Evolutionary conservation across 345 rosid genomes (phyloP).

Genomic region (Eucalyptus cloeziana): DNA sequence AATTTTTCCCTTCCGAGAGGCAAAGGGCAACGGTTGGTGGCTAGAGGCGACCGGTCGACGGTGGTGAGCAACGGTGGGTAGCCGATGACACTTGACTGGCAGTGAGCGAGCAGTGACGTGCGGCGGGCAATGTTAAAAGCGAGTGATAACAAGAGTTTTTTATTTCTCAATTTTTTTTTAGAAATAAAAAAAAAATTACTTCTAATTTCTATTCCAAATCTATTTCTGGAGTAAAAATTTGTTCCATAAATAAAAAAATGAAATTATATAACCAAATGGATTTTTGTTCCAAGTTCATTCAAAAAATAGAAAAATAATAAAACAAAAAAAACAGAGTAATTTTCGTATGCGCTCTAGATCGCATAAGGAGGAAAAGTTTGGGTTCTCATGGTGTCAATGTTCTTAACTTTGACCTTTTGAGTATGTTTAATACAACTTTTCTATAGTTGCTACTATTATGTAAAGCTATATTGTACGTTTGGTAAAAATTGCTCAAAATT

Average conservation of each 20-base stretch:
- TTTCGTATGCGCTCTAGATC: fast-evolving
- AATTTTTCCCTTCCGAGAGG: fast-evolving
- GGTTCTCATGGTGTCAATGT: neutral
- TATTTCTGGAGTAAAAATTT: too few relatives aligned
- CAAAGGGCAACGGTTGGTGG: too few relatives aligned
- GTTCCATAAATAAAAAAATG: too few relatives aligned
- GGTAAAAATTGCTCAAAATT: neutral
- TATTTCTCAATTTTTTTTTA: too few relatives aligned
- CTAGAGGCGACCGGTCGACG: fast-evolving
- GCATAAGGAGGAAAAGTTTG: neutral
- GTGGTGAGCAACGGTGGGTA: fast-evolving
- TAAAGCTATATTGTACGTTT: neutral
- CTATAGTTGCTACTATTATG: neutral
- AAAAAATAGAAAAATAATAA: too few relatives aligned
- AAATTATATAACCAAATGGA: too few relatives aligned
- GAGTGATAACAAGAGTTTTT: too few relatives aligned
- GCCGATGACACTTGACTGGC: fast-evolving
- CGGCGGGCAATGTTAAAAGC: fast-evolving
- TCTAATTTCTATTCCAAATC: too few relatives aligned
- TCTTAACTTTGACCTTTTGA: neutral
- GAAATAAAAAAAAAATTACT: too few relatives aligned
- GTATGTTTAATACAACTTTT: neutral
- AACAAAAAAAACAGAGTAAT: too few relatives aligned
- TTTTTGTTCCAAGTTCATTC: fast-evolving
- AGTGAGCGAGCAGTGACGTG: fast-evolving